Evolutionary conservation across 2,329 filamentous ascomycete genomes (phyloP).

Genomic region (Arthroderma sp.): DNA sequence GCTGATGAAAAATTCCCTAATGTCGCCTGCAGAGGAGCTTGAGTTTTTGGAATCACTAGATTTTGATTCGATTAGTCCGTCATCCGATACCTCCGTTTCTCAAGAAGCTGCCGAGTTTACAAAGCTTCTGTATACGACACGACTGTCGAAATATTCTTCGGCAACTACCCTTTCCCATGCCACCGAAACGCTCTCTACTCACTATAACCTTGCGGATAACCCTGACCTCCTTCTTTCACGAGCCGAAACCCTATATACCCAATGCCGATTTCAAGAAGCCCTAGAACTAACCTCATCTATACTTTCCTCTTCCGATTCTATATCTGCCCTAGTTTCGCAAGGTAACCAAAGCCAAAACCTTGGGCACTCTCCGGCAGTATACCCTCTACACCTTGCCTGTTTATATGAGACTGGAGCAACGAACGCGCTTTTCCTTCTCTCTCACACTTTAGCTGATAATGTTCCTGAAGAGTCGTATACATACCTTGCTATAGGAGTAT

Average conservation of each 20-base stretch:
- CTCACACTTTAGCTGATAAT: conserved; percentile 82
- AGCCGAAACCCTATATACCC: conserved; percentile 84
- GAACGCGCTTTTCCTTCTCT: conserved; percentile 79
- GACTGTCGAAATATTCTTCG: conserved; percentile 88
- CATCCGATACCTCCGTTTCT: conserved; percentile 48
- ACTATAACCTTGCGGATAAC: conserved; percentile 78
- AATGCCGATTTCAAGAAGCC: conserved; percentile 84
- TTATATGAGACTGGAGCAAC: conserved; percentile 77
- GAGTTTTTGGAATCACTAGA: conserved; percentile 76
- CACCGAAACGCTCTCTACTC: conserved; percentile 80
- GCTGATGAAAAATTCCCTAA: conserved; percentile 88
- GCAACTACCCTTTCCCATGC: conserved; percentile 70
- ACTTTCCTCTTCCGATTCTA: conserved; percentile 69
- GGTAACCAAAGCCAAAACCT: conserved; percentile 23
- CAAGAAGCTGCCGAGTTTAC: conserved; percentile 90
- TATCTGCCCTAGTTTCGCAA: conserved; percentile 13
- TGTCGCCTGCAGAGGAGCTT: conserved; percentile 82
- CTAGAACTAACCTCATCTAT: conserved; percentile 72
- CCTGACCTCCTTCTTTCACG: conserved; percentile 81
- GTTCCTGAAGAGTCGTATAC: conserved; percentile 84
- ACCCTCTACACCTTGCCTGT: conserved; percentile 83
- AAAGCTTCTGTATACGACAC: conserved; percentile 89
- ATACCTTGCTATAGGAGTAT: conserved; percentile 88
- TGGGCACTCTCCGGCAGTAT: conserved; percentile 43
- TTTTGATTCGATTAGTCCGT: conserved; percentile 65